These are phyloP conservation scores for Ophiostoma sp. DNA, from an alignment of 2,329 filamentous ascomycete genomes.

Conservation along the genomic window DNA sequence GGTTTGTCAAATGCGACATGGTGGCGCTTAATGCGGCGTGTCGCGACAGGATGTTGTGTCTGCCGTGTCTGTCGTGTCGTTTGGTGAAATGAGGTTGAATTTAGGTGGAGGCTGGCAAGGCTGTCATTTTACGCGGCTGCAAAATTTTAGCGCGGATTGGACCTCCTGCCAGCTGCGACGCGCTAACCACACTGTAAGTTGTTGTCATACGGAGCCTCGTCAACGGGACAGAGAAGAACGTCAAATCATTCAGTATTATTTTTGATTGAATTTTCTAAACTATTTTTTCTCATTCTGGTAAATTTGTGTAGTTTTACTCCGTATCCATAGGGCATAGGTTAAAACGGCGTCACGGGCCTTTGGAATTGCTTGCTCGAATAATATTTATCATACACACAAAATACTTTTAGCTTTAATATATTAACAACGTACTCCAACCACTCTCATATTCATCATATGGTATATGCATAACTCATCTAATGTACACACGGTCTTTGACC, in stretches of 20 bases:
- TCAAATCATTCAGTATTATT: background rate
- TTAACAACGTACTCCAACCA: no score
- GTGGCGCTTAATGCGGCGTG: background rate
- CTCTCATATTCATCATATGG: background rate
- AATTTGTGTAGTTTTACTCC: background rate
- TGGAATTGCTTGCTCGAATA: background rate
- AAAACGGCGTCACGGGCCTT: no score
- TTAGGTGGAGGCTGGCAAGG: background rate
- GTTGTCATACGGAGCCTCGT: background rate
- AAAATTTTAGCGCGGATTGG: background rate
- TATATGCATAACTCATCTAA: background rate
- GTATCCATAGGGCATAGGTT: background rate
- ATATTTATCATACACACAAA: background rate
- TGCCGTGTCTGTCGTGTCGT: background rate
- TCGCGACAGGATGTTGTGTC: background rate
- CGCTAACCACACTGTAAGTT: background rate
- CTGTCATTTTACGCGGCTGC: background rate
- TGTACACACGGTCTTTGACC: background rate
- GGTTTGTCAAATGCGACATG: conserved; percentile 67
- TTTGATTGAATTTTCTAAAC: no score
- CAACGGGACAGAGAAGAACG: background rate
- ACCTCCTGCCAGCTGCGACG: background rate
- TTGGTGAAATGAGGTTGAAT: background rate
- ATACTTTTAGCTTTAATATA: no score
- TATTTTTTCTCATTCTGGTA: background rate